Evolutionary conservation across 495 filamentous ascomycete genomes (phyloP), one percentile per base, ranked within the genome.

Genomic region (Astrothelium subdiscretum): DNA sequence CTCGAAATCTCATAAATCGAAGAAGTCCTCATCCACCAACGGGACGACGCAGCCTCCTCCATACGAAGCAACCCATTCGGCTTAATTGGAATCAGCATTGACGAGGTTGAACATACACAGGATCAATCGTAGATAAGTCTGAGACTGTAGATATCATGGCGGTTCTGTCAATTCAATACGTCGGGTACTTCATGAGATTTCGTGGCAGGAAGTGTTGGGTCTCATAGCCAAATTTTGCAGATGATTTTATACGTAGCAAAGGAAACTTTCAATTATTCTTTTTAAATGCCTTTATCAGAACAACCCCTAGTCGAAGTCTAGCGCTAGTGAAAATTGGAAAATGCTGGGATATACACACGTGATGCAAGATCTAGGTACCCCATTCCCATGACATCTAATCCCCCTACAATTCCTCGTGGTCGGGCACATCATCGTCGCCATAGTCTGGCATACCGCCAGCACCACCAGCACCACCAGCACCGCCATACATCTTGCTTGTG

Each of bases 401-500:
- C 20, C 18, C 27, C 52, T 65, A 98, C 81, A 98, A 77, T 83
- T 98, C 94, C 71, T 97, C 95, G 74, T 97, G 95, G 44, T 75
- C 78, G 51, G 72, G 72, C 54, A 87, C 83, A 79, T 95, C 48
- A 64, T 95, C 91, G 62, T 84, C 84, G 10, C 72, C 77, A 59
- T 83, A 81, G 42, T 85, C 88, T 58, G 80, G 70, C 69, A 71
- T 72, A 10, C 71, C 83, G 54, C 74, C 81, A n/a, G 73, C 73
- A 31, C 79, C 80, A 58, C 78, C 82, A 35, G 83, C 83, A 65
- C 83, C 83, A 58, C 78, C 82, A 35, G 83, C 83, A 65, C 83
- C 83, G 72, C 85, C 80, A 79, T 98, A 95, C 59, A 95, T 79
- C 84, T 99, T 99, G 81, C 88, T 92, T 70, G 94, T 99, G 79